Base-by-base conservation (phyloP, 768 basidiomycete species). In the Cyclocybe cylindracea region DNA sequence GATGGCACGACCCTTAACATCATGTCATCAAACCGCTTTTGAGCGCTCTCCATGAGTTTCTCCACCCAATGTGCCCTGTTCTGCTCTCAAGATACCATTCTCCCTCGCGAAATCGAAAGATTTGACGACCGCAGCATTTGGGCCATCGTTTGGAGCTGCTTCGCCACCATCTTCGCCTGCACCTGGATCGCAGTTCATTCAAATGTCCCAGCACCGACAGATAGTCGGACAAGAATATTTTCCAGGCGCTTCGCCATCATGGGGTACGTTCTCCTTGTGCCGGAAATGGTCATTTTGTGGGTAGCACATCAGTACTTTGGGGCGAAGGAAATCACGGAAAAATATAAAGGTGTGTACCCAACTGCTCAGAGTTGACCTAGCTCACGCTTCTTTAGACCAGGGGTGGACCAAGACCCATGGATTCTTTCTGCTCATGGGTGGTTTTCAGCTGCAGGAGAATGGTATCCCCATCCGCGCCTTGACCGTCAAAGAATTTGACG, bases 361-460 rank as follows among this genome's bases (percentile, higher is more conserved):
- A 16, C 33, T 7, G 32, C 11, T 29, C 13, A 39, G 11, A 36
- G 13, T 24, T 16, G 37, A 9, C 7, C 10, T 1, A 11, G 5
- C 37, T 29, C 2, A 24, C 5, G 24, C 24, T 31, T 37, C 29
- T 49, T 38, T n/a, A 61, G 62, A 41, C 6, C 49, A 33, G 14
- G 49, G 45, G 1, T 55, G 48, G 54, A 55, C 54, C 0, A 40
- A 7, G n/a, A 50, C 54, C 2, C 49, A 55, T 18, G 54, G 42
- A 4, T 39, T 45, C 34, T 55, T 50, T 45, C 32, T 51, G 2
- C 49, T 45, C 32, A 55, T 55, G 54, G 54, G 54, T 10, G 54
- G 54, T 11, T 55, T 55, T 29, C 31, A 29, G 14, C 45, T 54
- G 24, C 54, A 29, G 65, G 63, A 63, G 68, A 65, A 31, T 10